A percentile compares a stretch with the other conserved stretches of the same genome.
Evolutionary conservation across 208 protist genomes (phyloP).

Genomic region (Sergeia podlipaevii): DNA sequence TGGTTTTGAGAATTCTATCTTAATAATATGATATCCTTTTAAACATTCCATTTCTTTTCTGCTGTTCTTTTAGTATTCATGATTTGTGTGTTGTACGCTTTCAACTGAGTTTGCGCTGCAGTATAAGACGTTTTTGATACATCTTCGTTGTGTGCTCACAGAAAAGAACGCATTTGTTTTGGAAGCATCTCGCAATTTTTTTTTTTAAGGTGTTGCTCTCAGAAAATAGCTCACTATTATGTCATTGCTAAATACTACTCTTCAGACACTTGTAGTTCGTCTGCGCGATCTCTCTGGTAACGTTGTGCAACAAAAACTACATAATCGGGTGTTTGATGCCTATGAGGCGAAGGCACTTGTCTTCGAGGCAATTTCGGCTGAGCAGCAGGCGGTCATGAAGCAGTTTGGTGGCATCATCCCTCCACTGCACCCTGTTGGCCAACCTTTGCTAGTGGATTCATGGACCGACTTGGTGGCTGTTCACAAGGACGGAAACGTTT

Average conservation of each 20-base stretch:
- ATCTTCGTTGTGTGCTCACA: too few species aligned
- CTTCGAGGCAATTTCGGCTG: constrained; percentile 75
- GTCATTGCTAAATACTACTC: constrained; percentile 80
- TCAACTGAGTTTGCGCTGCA: too few species aligned
- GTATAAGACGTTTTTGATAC: too few species aligned
- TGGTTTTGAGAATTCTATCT: too few species aligned
- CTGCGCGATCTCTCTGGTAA: constrained; percentile 85
- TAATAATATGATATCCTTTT: too few species aligned
- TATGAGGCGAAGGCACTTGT: constrained; percentile 89
- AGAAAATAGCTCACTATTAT: constrained; percentile 17
- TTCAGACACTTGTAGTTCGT: constrained; percentile 81
- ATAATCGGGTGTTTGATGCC: constrained; percentile 88
- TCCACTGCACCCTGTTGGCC: constrained; percentile 68
- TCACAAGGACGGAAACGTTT: constrained; percentile 75
- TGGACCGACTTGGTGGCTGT: constrained; percentile 69
- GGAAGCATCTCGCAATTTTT: constrained; percentile 1
- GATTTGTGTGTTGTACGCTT: too few species aligned
- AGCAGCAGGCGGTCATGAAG: constrained; percentile 72
- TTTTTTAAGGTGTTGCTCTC: background rate
- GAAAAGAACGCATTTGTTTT: too few species aligned
- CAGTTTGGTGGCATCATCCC: constrained; percentile 64
- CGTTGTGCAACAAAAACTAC: constrained; percentile 85
- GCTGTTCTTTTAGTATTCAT: too few species aligned
- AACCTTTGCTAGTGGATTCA: constrained; percentile 69
- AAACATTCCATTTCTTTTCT: too few species aligned